Conservation (phyloP, 2,329 filamentous ascomycete genomes). For the Pseudogymnoascus sp. region DNA sequence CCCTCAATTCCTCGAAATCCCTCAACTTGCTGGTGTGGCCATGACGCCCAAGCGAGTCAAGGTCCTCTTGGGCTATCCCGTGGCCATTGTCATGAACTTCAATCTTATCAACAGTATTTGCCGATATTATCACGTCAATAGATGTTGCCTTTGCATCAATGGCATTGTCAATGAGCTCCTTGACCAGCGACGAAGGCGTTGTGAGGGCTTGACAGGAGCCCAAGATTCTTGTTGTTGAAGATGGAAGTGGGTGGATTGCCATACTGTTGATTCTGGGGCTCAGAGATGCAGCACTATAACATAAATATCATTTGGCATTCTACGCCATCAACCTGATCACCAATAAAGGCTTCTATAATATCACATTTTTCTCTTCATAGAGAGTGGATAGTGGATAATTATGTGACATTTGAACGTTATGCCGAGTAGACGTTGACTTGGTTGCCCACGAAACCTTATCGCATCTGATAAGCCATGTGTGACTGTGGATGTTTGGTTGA, state of each 20-base stretch:
- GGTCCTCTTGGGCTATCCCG: constrained; percentile 59
- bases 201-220: constrained; percentile 54
- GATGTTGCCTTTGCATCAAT: constrained; percentile 63
- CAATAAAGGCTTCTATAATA: background rate
- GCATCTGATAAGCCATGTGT: constrained; percentile 2
- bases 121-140: constrained; percentile 56
- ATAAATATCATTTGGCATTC: background rate
- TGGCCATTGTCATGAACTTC: constrained; percentile 68
- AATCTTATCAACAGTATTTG: constrained; percentile 61
- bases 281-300: background rate
- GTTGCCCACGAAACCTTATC: constrained; percentile 7
- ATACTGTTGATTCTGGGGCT: constrained; percentile 17
- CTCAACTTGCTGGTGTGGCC: constrained; percentile 69
- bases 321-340: background rate
- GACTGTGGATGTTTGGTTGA: constrained; percentile 5
- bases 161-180: constrained; percentile 72
- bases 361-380: background rate
- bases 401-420: background rate
- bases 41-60: constrained; percentile 53
- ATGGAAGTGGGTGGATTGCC: constrained; percentile 40
- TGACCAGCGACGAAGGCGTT: constrained; percentile 56
- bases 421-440: background rate
- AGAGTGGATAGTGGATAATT: background rate
- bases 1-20: constrained; percentile 53
- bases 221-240: constrained; percentile 47